phyloP scores from a whole-genome alignment of 345 rosid species.

The Mallotus nudiflorus region DNA sequence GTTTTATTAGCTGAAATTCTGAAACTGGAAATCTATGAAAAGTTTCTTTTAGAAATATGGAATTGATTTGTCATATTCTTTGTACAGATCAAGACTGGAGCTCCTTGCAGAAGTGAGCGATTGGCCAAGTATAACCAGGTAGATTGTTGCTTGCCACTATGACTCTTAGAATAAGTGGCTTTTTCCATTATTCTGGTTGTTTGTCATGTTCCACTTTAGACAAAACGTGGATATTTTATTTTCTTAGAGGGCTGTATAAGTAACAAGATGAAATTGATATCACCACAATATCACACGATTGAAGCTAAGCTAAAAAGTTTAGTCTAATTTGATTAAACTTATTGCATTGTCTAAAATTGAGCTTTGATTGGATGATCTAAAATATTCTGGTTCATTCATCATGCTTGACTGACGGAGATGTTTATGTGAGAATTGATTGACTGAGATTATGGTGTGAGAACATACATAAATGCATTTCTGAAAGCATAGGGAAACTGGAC shows the following conservation, averaged over 20 bases:
- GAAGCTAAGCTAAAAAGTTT: no score
- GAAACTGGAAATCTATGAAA: constrained; percentile 13
- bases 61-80: constrained; percentile 16
- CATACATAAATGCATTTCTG: no score
- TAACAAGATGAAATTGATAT: no score
- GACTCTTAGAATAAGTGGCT: neutral
- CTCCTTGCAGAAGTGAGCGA: constrained; percentile 97
- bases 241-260: neutral
- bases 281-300: no score
- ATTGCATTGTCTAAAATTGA: neutral
- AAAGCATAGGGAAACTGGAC: no score
- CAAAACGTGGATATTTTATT: neutral
- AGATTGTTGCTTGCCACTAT: constrained; percentile 6
- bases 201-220: neutral
- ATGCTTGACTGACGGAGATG: no score
- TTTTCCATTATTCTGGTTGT: neutral
- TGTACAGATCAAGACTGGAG: constrained; percentile 94
- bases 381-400: neutral
- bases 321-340: neutral
- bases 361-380: neutral
- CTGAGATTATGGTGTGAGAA: no score
- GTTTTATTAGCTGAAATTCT: constrained; percentile 35
- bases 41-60: neutral
- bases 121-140: constrained; percentile 99
- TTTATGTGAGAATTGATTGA: no score